Evolutionary conservation across 2,329 filamentous ascomycete species (phyloP), one percentile per base, ranked within the genome.

Genomic region (Fusarium agapanthi): DNA sequence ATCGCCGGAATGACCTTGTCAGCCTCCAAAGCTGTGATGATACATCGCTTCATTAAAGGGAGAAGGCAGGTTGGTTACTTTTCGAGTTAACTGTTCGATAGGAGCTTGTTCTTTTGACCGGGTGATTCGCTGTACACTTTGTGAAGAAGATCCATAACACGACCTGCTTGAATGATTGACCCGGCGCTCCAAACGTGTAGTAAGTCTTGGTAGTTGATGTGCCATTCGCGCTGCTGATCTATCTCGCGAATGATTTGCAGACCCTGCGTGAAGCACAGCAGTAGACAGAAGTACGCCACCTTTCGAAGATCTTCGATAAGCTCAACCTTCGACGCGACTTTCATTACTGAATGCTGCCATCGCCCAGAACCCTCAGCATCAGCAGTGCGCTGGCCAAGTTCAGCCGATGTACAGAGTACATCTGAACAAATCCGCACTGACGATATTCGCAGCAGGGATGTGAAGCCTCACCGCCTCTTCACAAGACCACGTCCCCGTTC

Each of bases 381-480:
- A n/a, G 51, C 61, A n/a, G 50, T 18, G 13, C 61, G 61, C 7
- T 65, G 41, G 0, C 35, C 14, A 1, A 66, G 8, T 4, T 51
- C 50, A 0, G 63, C 60, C 1, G 63, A 65, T 0, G 61, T 35
- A 28, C n/a, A n/a, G n/a, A n/a, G n/a, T n/a, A n/a, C 50, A 58
- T 18, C 50, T 44, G 7, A 65, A 58, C 0, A 66, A 3, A 50
- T 65, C 61, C 6, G 64, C 61, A 44, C 64, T 51, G 15, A 67
- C 26, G 3, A 66, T 66, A 4, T 38, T 65, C 10, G 50, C 20
- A 34, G 63, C 60, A 13, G 63, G 51, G 0, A 65, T 51, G 0
- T 65, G 51, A 0, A 66, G 44, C 22, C 61, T 65, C 20, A 65
- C 28, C 22, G 60, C 60, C 37, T 66, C 63, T 30, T 66, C 60